phyloP scores from a whole-genome alignment of 306 rosid genomes.

The Comarum palustre region DNA sequence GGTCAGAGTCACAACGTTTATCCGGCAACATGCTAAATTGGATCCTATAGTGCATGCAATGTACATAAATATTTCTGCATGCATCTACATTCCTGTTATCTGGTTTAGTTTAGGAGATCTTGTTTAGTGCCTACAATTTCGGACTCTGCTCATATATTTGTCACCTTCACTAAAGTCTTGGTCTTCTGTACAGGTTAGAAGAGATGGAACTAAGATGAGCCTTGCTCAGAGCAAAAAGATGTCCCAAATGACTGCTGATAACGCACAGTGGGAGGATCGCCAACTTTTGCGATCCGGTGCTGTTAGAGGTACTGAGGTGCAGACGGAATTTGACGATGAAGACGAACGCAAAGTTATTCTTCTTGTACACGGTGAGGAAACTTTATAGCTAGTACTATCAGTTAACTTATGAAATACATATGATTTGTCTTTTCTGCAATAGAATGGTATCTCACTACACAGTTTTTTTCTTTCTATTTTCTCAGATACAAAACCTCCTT shows the following conservation, averaged over 20 bases:
- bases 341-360: slow-evolving; percentile 93
- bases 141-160: slow-evolving; percentile 7
- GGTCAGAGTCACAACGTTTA: background rate
- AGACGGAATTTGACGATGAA: slow-evolving; percentile 96
- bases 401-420: slow-evolving; percentile 15
- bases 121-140: slow-evolving; percentile 7
- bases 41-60: background rate
- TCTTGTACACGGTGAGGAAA: slow-evolving; percentile 84
- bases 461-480: slow-evolving; percentile 10
- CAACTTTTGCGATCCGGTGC: slow-evolving; percentile 96
- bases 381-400: slow-evolving; percentile 7
- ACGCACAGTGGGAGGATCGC: slow-evolving; percentile 98
- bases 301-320: slow-evolving; percentile 96
- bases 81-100: background rate
- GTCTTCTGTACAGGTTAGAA: slow-evolving; percentile 52
- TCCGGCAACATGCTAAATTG: background rate
- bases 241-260: slow-evolving; percentile 95
- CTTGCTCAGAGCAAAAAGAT: slow-evolving; percentile 89
- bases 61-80: background rate
- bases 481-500: slow-evolving; percentile 96
- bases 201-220: slow-evolving; percentile 96
- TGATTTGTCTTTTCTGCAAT: slow-evolving; percentile 9
- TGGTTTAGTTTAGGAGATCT: background rate
- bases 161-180: slow-evolving; percentile 15
- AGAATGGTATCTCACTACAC: slow-evolving; percentile 17